Evolutionary conservation across 176 grass and related monocot genomes (phyloP), one percentile per base, ranked within the genome.

Genomic region (Aegilops speltoides): DNA sequence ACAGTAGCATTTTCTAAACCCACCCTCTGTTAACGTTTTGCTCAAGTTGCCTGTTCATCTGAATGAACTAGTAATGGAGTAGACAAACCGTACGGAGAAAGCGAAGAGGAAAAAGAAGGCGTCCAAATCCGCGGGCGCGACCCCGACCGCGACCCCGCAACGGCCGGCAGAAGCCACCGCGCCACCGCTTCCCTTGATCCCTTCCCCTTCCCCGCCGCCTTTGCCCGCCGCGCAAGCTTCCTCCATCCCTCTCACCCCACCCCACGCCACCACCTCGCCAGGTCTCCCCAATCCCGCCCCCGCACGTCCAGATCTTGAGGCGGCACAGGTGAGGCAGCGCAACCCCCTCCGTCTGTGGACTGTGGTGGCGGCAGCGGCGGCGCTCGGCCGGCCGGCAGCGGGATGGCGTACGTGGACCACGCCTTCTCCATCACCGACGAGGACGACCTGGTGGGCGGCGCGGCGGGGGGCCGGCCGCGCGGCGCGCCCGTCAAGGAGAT

Each of bases 331-430:
- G 14, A 32, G 36, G 11, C 70, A 8, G 24, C 71, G 71, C 40
- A 14, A 16, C 23, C 23, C 13, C 6, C 36, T 23, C n/a, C 69
- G 5, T n/a, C 38, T 19, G 43, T 46, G 43, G 11, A 12, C 10
- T 43, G 41, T 36, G 34, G 31, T 10, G 16, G 33, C 4, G 33
- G 33, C 33, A 8, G 65, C 32, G 46, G 68, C 67, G 66, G 66
- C 33, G 67, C 20, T 13, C 70, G 69, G 5, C 17, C 16, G 65
- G 4, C n/a, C 38, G n/a, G 3, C 38, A 19, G 11, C 8, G 24
- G 43, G 43, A 99, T 99, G 97, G 97, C 97, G 82, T 99, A 99
- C 90, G 97, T 99, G 32, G 97, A 99, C 90, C 97, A 99, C 83
- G 88, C 94, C 32, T 99, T 99, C 86, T 96, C 97, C 83, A 94